phyloP scores from a whole-genome alignment of 306 rosid genomes.

The Cucumis sativus region DNA sequence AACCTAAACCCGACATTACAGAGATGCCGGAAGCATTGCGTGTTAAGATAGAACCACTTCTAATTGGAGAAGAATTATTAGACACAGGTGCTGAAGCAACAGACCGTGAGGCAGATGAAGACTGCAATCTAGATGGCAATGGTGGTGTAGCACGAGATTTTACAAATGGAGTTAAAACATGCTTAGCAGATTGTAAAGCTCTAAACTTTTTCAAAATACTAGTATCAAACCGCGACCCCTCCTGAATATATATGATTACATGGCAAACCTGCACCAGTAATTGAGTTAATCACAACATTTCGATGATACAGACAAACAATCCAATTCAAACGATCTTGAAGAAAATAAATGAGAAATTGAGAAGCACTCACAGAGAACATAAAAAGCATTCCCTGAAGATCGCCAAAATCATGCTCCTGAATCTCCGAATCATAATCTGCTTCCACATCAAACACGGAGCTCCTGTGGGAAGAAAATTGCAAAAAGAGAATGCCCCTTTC shows the following conservation, averaged over 20 bases:
- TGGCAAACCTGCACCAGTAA: constrained; percentile 86
- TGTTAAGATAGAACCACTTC: constrained; percentile 45
- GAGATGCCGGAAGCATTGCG: constrained; percentile 56
- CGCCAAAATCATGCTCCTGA: constrained; percentile 57
- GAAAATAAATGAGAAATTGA: neutral
- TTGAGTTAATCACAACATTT: neutral
- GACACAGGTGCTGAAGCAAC: constrained; percentile 16
- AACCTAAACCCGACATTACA: constrained; percentile 82
- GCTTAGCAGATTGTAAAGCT: constrained; percentile 70
- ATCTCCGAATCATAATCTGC: constrained; percentile 37
- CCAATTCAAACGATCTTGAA: neutral
- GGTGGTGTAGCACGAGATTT: constrained; percentile 38
- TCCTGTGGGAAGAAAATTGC: constrained; percentile 30
- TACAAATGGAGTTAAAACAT: constrained; percentile 61
- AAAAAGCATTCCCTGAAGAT: constrained; percentile 78
- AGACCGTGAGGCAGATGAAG: constrained; percentile 39
- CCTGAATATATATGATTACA: constrained; percentile 64
- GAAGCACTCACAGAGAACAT: constrained; percentile 74
- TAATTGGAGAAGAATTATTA: constrained; percentile 55
- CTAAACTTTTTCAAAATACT: constrained; percentile 63
- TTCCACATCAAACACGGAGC: constrained; percentile 19
- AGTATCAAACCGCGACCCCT: constrained; percentile 59
- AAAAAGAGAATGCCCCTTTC: constrained; percentile 56
- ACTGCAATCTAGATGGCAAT: constrained; percentile 32
- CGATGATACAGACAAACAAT: neutral